These are phyloP conservation scores for Aspergillus homomorphus DNA, from an alignment of 495 filamentous ascomycete genomes.

Conservation along the genomic window DNA sequence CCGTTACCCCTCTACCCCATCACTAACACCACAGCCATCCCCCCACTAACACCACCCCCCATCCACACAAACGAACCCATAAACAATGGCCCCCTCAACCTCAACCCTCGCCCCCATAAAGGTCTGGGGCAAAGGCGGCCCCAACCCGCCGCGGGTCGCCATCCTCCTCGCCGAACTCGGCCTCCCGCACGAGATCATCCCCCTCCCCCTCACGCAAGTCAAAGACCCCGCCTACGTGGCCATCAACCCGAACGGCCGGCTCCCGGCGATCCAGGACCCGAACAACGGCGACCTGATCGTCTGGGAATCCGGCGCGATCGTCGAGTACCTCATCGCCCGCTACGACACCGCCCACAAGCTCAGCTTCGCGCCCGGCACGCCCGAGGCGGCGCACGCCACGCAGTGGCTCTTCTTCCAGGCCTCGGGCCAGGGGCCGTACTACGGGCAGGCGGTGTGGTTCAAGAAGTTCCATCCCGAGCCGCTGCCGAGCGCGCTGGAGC, in stretches of 20 bases:
- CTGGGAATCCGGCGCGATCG: constrained; percentile 73
- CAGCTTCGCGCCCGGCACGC: constrained; percentile 47
- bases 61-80: neutral
- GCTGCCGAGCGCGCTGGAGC: constrained; percentile 54
- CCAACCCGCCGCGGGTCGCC: neutral
- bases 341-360: constrained; percentile 64
- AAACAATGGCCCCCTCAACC: neutral
- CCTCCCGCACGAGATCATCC: constrained; percentile 50
- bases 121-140: neutral
- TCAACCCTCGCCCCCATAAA: neutral
- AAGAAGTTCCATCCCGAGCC: constrained; percentile 51
- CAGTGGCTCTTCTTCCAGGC: constrained; percentile 68
- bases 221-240: constrained; percentile 54
- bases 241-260: constrained; percentile 74
- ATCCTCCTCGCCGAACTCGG: constrained; percentile 40
- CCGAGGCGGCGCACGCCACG: constrained; percentile 50
- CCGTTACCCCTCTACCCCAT: no score
- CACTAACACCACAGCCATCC: neutral
- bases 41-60: neutral
- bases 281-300: constrained; percentile 63
- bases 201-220: constrained; percentile 45
- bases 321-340: constrained; percentile 66
- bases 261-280: constrained; percentile 59
- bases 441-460: constrained; percentile 60
- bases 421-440: constrained; percentile 68